Evolutionary conservation across 2,329 filamentous ascomycete species (phyloP).

Genomic region (Zasmidium citrigriseum): DNA sequence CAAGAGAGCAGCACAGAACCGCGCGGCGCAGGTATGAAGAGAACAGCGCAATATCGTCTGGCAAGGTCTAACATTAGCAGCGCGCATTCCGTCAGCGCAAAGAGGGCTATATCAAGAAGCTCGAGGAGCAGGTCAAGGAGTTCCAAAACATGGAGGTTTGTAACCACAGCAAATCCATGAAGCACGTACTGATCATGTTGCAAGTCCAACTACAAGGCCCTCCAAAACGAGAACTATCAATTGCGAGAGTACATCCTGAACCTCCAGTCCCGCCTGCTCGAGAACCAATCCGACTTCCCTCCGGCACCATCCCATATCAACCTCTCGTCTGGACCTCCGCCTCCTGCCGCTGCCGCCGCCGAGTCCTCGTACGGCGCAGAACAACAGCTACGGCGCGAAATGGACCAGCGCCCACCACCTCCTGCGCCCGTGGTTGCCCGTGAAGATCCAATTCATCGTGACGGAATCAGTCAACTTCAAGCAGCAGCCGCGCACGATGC

Average conservation of each 20-base stretch:
- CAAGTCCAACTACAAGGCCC: slow-evolving; percentile 64
- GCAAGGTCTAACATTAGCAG: slow-evolving; percentile 49
- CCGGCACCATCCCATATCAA: slow-evolving; percentile 80
- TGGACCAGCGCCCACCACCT: slow-evolving; percentile 21
- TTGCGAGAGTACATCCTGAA: slow-evolving; percentile 87
- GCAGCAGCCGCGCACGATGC: slow-evolving; percentile 25
- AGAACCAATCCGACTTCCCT: slow-evolving; percentile 80
- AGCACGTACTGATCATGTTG: neutral
- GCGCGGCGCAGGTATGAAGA: slow-evolving; percentile 83
- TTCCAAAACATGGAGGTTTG: slow-evolving; percentile 66
- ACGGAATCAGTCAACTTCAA: slow-evolving; percentile 28
- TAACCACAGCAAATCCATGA: neutral
- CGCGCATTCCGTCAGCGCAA: slow-evolving; percentile 96
- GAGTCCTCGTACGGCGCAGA: slow-evolving; percentile 23
- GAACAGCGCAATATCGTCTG: neutral
- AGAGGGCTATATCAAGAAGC: slow-evolving; percentile 95
- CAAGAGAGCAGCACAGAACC: slow-evolving; percentile 94
- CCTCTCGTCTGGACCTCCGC: slow-evolving; percentile 46
- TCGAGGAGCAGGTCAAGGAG: slow-evolving; percentile 90
- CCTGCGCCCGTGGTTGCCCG: slow-evolving; percentile 23
- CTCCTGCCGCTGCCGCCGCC: slow-evolving; percentile 33
- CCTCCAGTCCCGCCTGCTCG: slow-evolving; percentile 82
- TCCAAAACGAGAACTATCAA: slow-evolving; percentile 86
- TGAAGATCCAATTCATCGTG: slow-evolving; percentile 21
- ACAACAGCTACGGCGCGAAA: slow-evolving; percentile 25